Base-by-base conservation (phyloP, 805 yeast species). In the Candida caryicola region DNA sequence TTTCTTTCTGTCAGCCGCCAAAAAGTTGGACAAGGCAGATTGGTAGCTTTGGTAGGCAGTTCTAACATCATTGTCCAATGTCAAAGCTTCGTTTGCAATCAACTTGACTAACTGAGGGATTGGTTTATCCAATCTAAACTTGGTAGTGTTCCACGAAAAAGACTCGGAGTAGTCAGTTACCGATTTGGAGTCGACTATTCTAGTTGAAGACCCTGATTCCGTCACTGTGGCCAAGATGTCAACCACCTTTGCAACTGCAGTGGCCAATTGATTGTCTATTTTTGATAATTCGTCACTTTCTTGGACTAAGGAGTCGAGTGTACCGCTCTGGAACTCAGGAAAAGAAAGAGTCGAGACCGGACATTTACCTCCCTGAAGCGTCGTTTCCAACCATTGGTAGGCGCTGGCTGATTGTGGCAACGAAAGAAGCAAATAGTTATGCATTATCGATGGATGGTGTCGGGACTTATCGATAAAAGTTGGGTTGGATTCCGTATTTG, bases 271-370 rank as follows among this genome's bases (percentile, higher is more conserved):
- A n/a, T 69, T 67, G 64, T 93, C 99, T 39, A 82, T 67, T 59
- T 88, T 90, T 29, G 77, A 68, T 41, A 93, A 74, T 55, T 91
- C 98, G 54, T 93, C 99, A 59, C 90, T 80, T 63, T 90, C 90
- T 51, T 84, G 81, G 38, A 93, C 95, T 43, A 93, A 74, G 21
- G 89, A 82, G 63, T 93, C 99, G 56, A 93, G 75, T 9, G 98
- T 90, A 19, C 97, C 97, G 46, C 93, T 87, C 62, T 93, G 91
- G 64, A 93, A 91, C 45, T 74, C 79, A 5, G 98, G 98, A 36
- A 89, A 71, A 25, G 71, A 67, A 41, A 85, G 76, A 39, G 73
- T 66, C 37, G 71, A 60, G 23, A 86, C 69, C 34, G 77, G 80
- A 29, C 76, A 72, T 49, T 69, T 73, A 15, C 89, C 90, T 16